Base-by-base conservation (phyloP, 768 basidiomycete species). In the Xanthoconium stramineum region DNA sequence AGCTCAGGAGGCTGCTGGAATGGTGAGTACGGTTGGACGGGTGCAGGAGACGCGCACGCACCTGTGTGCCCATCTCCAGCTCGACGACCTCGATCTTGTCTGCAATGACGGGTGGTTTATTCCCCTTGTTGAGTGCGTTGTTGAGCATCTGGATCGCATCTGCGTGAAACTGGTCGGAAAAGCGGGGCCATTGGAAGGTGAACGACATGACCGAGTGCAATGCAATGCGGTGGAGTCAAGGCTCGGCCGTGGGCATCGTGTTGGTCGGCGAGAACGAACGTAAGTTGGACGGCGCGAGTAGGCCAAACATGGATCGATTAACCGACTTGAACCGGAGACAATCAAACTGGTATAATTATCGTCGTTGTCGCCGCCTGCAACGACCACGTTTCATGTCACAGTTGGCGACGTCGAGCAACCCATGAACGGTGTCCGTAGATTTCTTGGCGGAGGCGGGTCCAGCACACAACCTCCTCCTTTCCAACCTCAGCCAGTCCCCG, bases 1-100 rank as follows among this genome's bases (percentile, higher is more conserved):
- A 99, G 81, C 61, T 98, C 96, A 45, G 97, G 97, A 12, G 97
- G 96, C 94, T 98, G 63, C 6, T 28, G n/a, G 36, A 35, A 20
- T 14, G 36, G 44, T 64, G 37, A 61, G 55, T 13, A 20, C 2
- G 44, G 20, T 24, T 17, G 19, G 33, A 28, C 12, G 29, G 17
- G n/a, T 9, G 12, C 8, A 19, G 17, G 42, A 44, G 33, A 24
- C 20, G 24, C 47, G n/a, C 35, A 68, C 77, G 52, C 57, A 94
- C 95, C 79, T 96, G 89, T 3, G 91, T 93, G 37, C 97, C 97
- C 97, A 99, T 98, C 74, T 98, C 89, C n/a, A 99, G 77, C 70
- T 98, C 97, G 51, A 97, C 91, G 32, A 99, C 97, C 71, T 98
- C 94, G 61, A 99, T 98, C 72, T 83, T 88, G 75, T 96, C 97